A percentile compares a stretch with the other conserved stretches of the same genome.
phyloP scores from a whole-genome alignment of 768 basidiomycete genomes.

The Lentinula aciculospora region DNA sequence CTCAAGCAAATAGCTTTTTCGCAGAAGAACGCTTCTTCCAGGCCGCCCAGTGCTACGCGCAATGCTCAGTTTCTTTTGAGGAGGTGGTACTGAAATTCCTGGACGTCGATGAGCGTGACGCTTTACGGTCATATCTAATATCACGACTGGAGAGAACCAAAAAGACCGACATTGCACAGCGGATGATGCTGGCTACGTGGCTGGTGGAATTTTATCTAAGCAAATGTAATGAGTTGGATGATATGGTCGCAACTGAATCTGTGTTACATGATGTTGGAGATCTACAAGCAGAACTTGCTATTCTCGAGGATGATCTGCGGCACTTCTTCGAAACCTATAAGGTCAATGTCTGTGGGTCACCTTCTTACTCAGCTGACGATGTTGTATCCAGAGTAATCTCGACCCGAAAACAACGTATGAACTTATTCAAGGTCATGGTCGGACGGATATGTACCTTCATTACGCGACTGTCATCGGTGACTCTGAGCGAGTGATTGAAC shows the following conservation, averaged over 20 bases:
- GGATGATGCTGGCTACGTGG: slow-evolving; percentile 99
- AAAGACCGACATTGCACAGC: slow-evolving; percentile 82
- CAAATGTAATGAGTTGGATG: slow-evolving; percentile 95
- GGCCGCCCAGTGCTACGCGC: slow-evolving; percentile 89
- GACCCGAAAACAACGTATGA: slow-evolving; percentile 86
- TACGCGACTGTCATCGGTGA: slow-evolving; percentile 83
- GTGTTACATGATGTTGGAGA: slow-evolving; percentile 81
- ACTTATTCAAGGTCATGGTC: slow-evolving; percentile 88
- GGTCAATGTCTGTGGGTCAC: slow-evolving; percentile 33
- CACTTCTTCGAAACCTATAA: slow-evolving; percentile 95
- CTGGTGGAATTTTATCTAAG: slow-evolving; percentile 95
- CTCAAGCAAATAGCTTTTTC: slow-evolving; percentile 81
- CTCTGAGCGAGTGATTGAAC: slow-evolving; percentile 77
- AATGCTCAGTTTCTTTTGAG: slow-evolving; percentile 84
- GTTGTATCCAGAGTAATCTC: slow-evolving; percentile 59
- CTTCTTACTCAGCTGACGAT: background rate
- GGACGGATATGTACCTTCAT: slow-evolving; percentile 88
- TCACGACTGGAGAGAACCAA: slow-evolving; percentile 81
- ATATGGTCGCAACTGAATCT: slow-evolving; percentile 84
- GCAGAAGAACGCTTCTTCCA: slow-evolving; percentile 78
- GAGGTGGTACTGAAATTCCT: slow-evolving; percentile 88
- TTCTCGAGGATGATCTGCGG: slow-evolving; percentile 89
- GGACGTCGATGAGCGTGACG: slow-evolving; percentile 86
- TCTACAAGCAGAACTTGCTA: slow-evolving; percentile 67
- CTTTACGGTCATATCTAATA: slow-evolving; percentile 84